These are phyloP conservation scores for Kondoa subrosea DNA, from an alignment of 768 basidiomycete species.

Conservation along the genomic window DNA sequence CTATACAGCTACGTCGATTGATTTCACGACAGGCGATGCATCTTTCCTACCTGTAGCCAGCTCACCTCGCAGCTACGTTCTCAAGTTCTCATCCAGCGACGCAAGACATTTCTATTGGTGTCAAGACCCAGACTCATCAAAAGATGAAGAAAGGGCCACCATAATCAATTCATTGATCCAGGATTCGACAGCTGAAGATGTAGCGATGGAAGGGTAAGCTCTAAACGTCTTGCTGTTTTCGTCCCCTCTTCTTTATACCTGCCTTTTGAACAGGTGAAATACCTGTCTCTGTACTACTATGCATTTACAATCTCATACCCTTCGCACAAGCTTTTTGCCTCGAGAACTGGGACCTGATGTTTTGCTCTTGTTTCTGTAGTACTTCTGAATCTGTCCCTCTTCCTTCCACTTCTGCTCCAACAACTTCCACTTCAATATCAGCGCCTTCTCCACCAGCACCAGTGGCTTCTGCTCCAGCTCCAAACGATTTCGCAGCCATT, in stretches of 20 bases:
- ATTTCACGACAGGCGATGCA: constrained; percentile 20
- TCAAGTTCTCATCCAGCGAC: constrained; percentile 23
- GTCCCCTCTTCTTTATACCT: no score
- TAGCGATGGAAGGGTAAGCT: constrained; percentile 4
- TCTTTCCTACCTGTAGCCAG: constrained; percentile 18
- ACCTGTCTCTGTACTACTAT: neutral
- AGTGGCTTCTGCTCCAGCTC: neutral
- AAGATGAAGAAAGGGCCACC: neutral
- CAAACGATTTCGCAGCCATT: constrained; percentile 1
- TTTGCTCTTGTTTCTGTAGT: no score
- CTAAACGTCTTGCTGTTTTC: neutral
- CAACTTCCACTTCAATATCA: neutral
- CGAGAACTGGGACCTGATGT: no score
- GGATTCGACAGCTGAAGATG: constrained; percentile 9
- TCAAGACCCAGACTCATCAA: constrained; percentile 17
- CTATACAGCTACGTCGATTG: neutral
- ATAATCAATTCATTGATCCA: constrained; percentile 26
- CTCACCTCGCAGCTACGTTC: constrained; percentile 21
- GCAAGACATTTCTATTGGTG: constrained; percentile 28
- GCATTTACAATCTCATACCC: neutral
- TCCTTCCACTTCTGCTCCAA: neutral
- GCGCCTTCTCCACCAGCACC: neutral
- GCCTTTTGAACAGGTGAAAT: neutral
- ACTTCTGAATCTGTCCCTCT: neutral
- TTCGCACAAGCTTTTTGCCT: no score